Conservation (phyloP, 1,284 basidiomycete species). For the Cystobasidium pallidum region DNA sequence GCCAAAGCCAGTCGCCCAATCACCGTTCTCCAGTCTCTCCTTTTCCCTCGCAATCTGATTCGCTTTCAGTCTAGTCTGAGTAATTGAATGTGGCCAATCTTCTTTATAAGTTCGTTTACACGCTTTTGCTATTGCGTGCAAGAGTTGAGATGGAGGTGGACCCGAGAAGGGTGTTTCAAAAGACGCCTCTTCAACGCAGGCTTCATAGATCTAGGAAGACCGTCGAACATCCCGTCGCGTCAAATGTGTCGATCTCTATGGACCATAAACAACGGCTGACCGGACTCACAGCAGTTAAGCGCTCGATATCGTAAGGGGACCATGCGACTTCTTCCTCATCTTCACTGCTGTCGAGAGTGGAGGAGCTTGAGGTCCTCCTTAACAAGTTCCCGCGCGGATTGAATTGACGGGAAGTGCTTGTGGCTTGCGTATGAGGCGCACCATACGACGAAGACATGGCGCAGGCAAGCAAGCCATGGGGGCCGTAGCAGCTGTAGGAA, state of each 20-base stretch:
- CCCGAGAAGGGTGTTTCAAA: slow-evolving; percentile 40
- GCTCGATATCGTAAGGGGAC: slow-evolving; percentile 17
- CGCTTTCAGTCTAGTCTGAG: slow-evolving; percentile 28
- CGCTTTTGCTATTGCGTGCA: slow-evolving; percentile 39
- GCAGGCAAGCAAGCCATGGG: slow-evolving; percentile 10
- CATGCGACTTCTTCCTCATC: slow-evolving; percentile 36
- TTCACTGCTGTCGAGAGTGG: slow-evolving; percentile 37
- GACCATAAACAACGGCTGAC: too few relatives aligned
- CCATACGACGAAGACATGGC: neutral
- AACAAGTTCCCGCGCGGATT: slow-evolving; percentile 35
- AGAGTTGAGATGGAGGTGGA: slow-evolving; percentile 32
- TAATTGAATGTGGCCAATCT: slow-evolving; percentile 29
- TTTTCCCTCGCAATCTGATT: slow-evolving; percentile 17
- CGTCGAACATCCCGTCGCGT: too few relatives aligned
- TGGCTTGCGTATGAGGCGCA: neutral
- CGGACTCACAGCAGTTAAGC: slow-evolving; percentile 12
- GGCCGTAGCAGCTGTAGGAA: neutral
- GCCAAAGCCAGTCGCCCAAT: slow-evolving; percentile 1
- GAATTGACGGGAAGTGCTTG: slow-evolving; percentile 13
- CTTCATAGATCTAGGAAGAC: slow-evolving; percentile 32
- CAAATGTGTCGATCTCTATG: too few relatives aligned
- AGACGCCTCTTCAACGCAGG: slow-evolving; percentile 41
- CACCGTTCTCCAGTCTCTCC: slow-evolving; percentile 22
- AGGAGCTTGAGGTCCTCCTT: slow-evolving; percentile 25
- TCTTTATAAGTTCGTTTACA: slow-evolving; percentile 16